phyloP scores from a whole-genome alignment of 2,329 filamentous ascomycete genomes.

The Fusarium sp. region DNA sequence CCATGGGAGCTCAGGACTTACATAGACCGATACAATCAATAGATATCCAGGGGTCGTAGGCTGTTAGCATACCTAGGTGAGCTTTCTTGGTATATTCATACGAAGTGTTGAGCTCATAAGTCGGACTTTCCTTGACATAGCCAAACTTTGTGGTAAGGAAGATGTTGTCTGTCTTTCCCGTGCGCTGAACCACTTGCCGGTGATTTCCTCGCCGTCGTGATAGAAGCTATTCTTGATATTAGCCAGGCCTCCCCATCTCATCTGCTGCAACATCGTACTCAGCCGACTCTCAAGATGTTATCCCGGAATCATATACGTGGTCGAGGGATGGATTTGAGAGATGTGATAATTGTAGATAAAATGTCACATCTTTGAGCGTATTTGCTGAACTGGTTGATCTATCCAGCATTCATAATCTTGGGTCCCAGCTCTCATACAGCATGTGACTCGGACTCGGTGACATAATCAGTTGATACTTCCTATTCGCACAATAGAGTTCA shows the following conservation, averaged over 20 bases:
- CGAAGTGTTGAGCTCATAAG: constrained; percentile 8
- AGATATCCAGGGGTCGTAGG: constrained; percentile 53
- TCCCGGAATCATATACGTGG: no score
- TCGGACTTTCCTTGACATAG: constrained; percentile 26
- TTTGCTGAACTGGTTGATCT: neutral
- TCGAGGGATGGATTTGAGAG: neutral
- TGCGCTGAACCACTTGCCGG: constrained; percentile 33
- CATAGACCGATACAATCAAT: constrained; percentile 65
- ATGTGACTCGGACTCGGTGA: neutral
- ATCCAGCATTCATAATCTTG: neutral
- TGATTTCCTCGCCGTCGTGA: constrained; percentile 61
- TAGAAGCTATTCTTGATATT: constrained; percentile 62
- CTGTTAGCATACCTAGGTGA: constrained; percentile 47
- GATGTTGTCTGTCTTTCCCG: no score
- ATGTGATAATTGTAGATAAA: neutral
- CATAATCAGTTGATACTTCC: no score
- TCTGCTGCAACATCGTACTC: no score
- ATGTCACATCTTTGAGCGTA: neutral
- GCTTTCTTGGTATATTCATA: constrained; percentile 30
- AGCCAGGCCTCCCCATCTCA: no score
- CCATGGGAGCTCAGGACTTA: neutral
- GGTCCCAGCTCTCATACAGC: neutral
- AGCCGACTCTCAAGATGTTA: no score
- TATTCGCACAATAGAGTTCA: no score
- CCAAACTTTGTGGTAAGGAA: constrained; percentile 47